Evolutionary conservation across 2,329 filamentous ascomycete genomes (phyloP), one percentile per base, ranked within the genome.

Genomic region (Teratosphaeria pseudoeucalypti): DNA sequence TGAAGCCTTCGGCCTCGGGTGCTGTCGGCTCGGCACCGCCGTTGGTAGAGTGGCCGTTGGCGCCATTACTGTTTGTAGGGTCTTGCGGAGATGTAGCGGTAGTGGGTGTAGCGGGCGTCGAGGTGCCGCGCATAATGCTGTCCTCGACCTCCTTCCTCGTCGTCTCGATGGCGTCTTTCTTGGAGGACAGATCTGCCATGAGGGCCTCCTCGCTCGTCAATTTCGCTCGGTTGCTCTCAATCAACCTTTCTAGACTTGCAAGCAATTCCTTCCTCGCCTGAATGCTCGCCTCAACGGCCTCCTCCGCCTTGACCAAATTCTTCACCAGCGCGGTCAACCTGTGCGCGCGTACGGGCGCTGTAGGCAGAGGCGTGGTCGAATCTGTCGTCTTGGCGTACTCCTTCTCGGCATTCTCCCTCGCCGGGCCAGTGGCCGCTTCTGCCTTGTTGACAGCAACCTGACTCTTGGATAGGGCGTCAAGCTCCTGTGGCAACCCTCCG

Each of bases 121-220:
- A 84, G 26, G 96, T 81, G 9, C 89, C 90, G 57, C 88, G 85
- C 82, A 99, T 90, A 66, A 99, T 97, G 55, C 85, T 87, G 65
- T 92, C 85, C 73, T 99, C 94, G 7, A 99, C 91, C 55, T 94
- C 88, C 57, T 86, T 85, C 74, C 95, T 95, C 75, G 90, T 92
- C 19, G 80, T 77, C 67, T 96, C 92, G 16, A 91, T 89, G 59
- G 85, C 84, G 2, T 78, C 75, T 66, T 88, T 90, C 59, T 87
- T 85, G 16, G 26, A 2, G 4, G 27, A n/a, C 1, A 55, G 26
- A 34, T 55, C 53, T 19, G 53, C 53, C 27, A 55, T 29, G 19
- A 32, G n/a, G 29, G 79, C 75, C 67, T 90, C 84, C 60, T 99
- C 92, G 16, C 81, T 80, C 1, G 81, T 79, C 3, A 96, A 77